Evolutionary conservation across 2,329 filamentous ascomycete species (phyloP).

Genomic region (Dryadomyces quercivorus): DNA sequence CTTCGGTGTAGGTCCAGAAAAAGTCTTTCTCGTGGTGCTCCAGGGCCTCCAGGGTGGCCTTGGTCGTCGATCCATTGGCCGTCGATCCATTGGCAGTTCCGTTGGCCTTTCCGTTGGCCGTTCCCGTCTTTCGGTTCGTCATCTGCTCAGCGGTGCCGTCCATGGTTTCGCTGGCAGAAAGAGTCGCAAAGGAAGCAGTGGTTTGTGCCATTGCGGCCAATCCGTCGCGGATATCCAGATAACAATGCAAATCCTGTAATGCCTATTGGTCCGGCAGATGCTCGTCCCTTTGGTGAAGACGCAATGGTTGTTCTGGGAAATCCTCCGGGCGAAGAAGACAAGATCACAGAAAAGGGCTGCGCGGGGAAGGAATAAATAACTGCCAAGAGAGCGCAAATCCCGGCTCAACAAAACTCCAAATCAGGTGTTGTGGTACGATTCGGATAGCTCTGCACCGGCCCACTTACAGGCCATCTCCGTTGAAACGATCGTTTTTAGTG

Average conservation of each 20-base stretch:
- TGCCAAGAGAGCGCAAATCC: not conserved
- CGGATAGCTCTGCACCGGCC: conserved; percentile 7
- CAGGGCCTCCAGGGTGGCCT: too few species aligned
- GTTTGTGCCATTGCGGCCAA: not conserved
- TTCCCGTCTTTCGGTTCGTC: too few species aligned
- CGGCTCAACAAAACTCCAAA: not conserved
- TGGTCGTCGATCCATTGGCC: not conserved
- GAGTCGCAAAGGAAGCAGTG: not conserved
- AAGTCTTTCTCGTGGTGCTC: conserved; percentile 42
- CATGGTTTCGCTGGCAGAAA: not conserved
- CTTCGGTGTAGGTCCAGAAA: conserved; percentile 98
- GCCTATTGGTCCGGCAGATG: too few species aligned
- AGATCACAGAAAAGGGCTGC: not conserved
- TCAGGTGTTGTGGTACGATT: conserved; percentile 4
- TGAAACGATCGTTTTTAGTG: not conserved
- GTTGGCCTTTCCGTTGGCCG: too few species aligned
- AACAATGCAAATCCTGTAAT: too few species aligned
- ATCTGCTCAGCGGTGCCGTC: too few species aligned
- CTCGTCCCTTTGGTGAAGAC: too few species aligned
- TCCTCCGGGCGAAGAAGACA: not conserved
- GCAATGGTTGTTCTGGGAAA: too few species aligned
- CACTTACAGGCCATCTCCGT: not conserved
- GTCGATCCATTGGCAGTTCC: not conserved
- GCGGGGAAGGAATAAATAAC: not conserved
- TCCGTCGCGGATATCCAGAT: too few species aligned